Percentiles rank a stretch among this genome's conserved stretches.
These are phyloP conservation scores for Vanrija pseudolonga DNA, from an alignment of 1,284 basidiomycete genomes.

Conservation along the genomic window DNA sequence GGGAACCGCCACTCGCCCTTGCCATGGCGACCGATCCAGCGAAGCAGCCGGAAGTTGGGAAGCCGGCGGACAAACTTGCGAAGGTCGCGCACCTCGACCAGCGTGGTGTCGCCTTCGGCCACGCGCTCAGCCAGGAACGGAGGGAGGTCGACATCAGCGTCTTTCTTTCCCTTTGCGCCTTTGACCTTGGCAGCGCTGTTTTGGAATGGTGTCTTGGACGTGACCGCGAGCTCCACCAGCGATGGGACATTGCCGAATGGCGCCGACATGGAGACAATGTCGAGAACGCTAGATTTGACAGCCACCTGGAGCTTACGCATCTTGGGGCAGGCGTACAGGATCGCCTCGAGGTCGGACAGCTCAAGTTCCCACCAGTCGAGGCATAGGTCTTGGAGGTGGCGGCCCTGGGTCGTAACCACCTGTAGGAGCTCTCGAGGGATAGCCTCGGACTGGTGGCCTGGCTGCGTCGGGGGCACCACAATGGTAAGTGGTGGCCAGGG, in stretches of 20 bases:
- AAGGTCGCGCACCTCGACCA: slow-evolving; percentile 28
- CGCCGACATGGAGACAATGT: slow-evolving; percentile 20
- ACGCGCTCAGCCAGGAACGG: slow-evolving; percentile 11
- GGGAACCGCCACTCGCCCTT: slow-evolving; percentile 30
- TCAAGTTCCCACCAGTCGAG: slow-evolving; percentile 32
- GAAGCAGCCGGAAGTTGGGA: slow-evolving; percentile 19
- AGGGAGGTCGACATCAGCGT: not conserved
- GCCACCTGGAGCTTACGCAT: slow-evolving; percentile 19
- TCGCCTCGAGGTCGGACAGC: slow-evolving; percentile 9
- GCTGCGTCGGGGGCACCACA: slow-evolving; percentile 6
- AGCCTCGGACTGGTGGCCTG: slow-evolving; percentile 3
- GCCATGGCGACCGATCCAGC: slow-evolving; percentile 29
- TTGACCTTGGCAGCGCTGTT: slow-evolving; percentile 6
- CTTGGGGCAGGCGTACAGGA: slow-evolving; percentile 13
- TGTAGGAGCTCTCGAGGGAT: slow-evolving; percentile 17
- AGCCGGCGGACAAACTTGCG: slow-evolving; percentile 28
- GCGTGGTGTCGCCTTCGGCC: slow-evolving; percentile 14
- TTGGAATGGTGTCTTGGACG: slow-evolving; percentile 12
- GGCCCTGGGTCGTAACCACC: slow-evolving; percentile 14
- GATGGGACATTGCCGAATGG: slow-evolving; percentile 16
- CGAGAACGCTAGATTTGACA: slow-evolving; percentile 13
- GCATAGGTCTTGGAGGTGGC: slow-evolving; percentile 16
- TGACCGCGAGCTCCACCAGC: slow-evolving; percentile 19
- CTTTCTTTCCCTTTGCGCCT: slow-evolving; percentile 2
- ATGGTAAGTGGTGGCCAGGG: slow-evolving; percentile 20